A percentile compares a stretch with the other conserved stretches of the same genome.
phyloP scores from a whole-genome alignment of 1,284 basidiomycete genomes.

The Irpex lacteus region DNA sequence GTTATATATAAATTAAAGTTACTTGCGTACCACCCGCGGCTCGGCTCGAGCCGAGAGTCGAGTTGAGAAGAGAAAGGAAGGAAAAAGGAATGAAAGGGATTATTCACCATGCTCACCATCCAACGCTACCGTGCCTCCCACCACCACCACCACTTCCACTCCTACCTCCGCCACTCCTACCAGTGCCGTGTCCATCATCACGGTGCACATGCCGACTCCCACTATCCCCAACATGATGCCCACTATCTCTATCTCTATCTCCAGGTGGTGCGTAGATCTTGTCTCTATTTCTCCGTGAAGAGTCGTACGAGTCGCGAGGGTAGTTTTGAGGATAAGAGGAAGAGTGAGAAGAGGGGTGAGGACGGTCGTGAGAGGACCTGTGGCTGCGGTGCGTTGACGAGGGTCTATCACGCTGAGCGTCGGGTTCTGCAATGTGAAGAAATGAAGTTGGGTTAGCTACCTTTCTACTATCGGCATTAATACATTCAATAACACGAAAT shows the following conservation, averaged over 20 bases:
- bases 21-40: no score
- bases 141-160: background rate
- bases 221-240: background rate
- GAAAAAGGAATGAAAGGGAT: background rate
- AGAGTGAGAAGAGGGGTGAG: background rate
- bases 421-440: background rate
- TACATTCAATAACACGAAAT: background rate
- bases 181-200: background rate
- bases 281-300: background rate
- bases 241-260: background rate
- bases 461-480: background rate
- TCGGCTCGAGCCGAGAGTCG: no score
- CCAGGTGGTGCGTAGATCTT: background rate
- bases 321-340: background rate
- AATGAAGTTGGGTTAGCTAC: no score
- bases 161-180: background rate
- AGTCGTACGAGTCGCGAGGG: no score
- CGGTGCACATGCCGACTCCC: background rate
- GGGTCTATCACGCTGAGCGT: background rate
- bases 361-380: no score
- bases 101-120: conserved; percentile 10
- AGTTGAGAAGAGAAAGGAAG: no score
- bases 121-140: background rate
- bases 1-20: no score
- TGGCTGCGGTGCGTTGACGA: no score